Percentiles rank a stretch among this genome's conserved stretches.
These are phyloP conservation scores for Pisolithus orientalis DNA, from an alignment of 768 basidiomycete genomes.

Conservation along the genomic window DNA sequence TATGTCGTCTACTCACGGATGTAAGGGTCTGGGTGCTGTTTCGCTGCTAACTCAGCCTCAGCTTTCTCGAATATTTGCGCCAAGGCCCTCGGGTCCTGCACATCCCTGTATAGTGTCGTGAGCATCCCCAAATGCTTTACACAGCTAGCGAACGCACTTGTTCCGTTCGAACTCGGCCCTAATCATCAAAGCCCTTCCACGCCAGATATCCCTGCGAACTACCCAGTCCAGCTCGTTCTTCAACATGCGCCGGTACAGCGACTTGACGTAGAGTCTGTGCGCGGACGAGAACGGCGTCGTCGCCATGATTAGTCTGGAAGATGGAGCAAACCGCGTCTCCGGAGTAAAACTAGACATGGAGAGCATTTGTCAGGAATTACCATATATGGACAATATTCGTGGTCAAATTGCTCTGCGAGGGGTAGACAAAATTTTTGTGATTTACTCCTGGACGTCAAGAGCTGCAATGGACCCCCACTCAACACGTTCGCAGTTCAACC, in stretches of 20 bases:
- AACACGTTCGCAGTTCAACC: slow-evolving; percentile 67
- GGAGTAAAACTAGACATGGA: neutral
- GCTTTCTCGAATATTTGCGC: slow-evolving; percentile 73
- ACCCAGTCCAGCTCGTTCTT: slow-evolving; percentile 90
- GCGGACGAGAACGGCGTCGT: slow-evolving; percentile 61
- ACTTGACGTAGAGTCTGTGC: slow-evolving; percentile 83
- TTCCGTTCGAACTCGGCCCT: slow-evolving; percentile 91
- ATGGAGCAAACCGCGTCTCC: slow-evolving; percentile 1
- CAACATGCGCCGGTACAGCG: slow-evolving; percentile 82
- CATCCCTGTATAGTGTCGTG: slow-evolving; percentile 44
- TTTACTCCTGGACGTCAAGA: neutral
- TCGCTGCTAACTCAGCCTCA: slow-evolving; percentile 63
- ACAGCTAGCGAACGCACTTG: slow-evolving; percentile 43
- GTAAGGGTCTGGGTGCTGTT: slow-evolving; percentile 87
- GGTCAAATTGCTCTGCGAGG: neutral
- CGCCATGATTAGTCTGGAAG: slow-evolving; percentile 36
- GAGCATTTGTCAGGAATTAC: slow-evolving; percentile 11
- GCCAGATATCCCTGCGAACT: slow-evolving; percentile 80
- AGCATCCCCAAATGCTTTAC: neutral
- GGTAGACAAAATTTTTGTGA: neutral
- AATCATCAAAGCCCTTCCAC: slow-evolving; percentile 77
- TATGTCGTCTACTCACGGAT: slow-evolving; percentile 57
- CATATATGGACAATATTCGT: slow-evolving; percentile 7
- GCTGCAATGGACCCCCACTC: slow-evolving; percentile 72
- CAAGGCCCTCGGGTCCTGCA: slow-evolving; percentile 79